Evolutionary conservation across 305 asterid genomes (phyloP), one percentile per base, ranked within the genome.

Genomic region (Fraxinus platypoda): DNA sequence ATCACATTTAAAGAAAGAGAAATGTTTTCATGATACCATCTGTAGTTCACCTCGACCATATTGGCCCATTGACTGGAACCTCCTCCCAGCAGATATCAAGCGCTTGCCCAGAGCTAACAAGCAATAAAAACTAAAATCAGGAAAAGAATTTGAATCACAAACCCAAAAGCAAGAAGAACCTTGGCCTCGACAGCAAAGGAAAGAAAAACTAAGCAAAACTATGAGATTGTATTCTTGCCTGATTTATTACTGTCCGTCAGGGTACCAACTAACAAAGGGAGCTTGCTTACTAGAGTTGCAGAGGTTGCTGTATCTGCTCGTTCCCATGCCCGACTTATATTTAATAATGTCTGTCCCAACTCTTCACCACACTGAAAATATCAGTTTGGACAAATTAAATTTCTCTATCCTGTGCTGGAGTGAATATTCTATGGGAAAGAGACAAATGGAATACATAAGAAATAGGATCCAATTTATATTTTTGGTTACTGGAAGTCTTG

Each of bases 61-160:
- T 80, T 91, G 93, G 68, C 99, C 98, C 98, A 96, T 93, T 83
- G 97, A 89, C 84, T 93, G 98, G 89, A 96, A 96, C 90, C 97
- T 94, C 83, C 93, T 90, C 84, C 95, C 97, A 87, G 97, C 93
- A 81, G 94, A 90, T 78, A 92, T 62, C 88, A 94, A 86, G 86
- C 98, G 98, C 91, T 87, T 93, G 80, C 99, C 98, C 43, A 94
- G 91, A 84, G 95, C 99, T 94, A 88, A 83, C 94, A 87, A 92
- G 85, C 89, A 85, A 82, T 74, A 91, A 89, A 78, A 85, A 82
- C 46, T 52, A 83, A 76, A 74, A 85, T 89, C 74, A 87, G 87
- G 80, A 64, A 81, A 78, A 79, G 73, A 76, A 81, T 75, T 72
- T 81, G 49, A 80, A 73, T 35, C 62, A 59, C 11, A 49, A 79